phyloP scores from a whole-genome alignment of 2,329 filamentous ascomycete species.

The Talaromyces albobiverticillius region DNA sequence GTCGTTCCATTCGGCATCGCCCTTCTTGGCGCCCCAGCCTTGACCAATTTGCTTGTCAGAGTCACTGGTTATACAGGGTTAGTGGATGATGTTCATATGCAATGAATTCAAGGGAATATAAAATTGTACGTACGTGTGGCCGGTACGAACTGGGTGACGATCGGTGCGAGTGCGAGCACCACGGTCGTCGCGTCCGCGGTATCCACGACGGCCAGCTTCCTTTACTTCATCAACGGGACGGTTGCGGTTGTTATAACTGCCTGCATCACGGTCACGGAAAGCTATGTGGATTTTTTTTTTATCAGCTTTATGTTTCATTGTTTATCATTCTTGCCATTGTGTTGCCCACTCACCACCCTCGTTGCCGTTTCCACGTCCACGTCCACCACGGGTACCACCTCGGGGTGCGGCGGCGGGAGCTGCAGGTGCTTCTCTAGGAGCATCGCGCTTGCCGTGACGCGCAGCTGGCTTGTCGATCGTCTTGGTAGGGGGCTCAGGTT shows the following conservation, averaged over 20 bases:
- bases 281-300: constrained; percentile 49
- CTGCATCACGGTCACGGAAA: constrained; percentile 84
- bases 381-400: constrained; percentile 29
- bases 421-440: constrained; percentile 66
- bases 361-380: constrained; percentile 58
- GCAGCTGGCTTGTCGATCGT: constrained; percentile 79
- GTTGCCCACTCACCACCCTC: constrained; percentile 72
- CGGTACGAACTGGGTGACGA: constrained; percentile 58
- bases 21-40: constrained; percentile 83
- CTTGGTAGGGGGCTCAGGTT: constrained; percentile 75
- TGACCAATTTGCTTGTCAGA: constrained; percentile 61
- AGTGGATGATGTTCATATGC: constrained; percentile 23
- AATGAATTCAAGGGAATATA: constrained; percentile 7
- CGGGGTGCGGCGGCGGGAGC: constrained; percentile 34
- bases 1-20: constrained; percentile 80
- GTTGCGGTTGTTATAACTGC: constrained; percentile 76
- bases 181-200: constrained; percentile 60
- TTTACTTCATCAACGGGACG: constrained; percentile 71
- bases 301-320: neutral
- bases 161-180: constrained; percentile 56
- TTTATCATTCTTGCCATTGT: neutral
- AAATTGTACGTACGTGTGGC: constrained; percentile 52
- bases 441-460: constrained; percentile 83
- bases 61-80: constrained; percentile 30
- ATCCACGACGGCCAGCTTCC: constrained; percentile 43